These are phyloP conservation scores for Letharia columbiana DNA, from an alignment of 495 filamentous ascomycete species.

Conservation along the genomic window DNA sequence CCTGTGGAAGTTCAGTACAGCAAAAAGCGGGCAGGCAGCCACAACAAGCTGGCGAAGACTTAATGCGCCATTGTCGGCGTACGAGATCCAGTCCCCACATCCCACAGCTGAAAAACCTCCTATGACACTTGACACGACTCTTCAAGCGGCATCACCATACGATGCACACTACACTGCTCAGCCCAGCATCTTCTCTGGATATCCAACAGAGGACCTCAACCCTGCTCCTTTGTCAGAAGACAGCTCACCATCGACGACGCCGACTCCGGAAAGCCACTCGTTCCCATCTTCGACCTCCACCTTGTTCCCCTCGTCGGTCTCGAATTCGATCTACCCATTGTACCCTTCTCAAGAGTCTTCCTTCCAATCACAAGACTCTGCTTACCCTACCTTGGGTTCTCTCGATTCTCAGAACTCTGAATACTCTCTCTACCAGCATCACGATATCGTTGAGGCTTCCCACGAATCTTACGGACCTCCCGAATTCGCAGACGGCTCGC, in stretches of 20 bases:
- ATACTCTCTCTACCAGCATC: neutral
- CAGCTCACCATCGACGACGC: slow-evolving; percentile 12
- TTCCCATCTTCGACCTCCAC: slow-evolving; percentile 22
- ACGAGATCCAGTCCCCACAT: slow-evolving; percentile 23
- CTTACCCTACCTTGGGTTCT: neutral
- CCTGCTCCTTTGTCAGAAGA: slow-evolving; percentile 9
- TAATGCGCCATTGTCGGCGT: slow-evolving; percentile 37
- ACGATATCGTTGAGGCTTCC: neutral
- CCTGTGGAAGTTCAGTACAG: slow-evolving; percentile 47
- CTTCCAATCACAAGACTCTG: neutral
- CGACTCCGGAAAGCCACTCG: slow-evolving; percentile 17
- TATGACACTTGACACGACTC: slow-evolving; percentile 16
- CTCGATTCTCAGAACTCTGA: slow-evolving; percentile 12
- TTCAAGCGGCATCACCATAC: slow-evolving; percentile 8
- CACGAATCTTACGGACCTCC: neutral
- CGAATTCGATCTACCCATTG: slow-evolving; percentile 6
- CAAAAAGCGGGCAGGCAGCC: slow-evolving; percentile 36
- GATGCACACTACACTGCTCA: slow-evolving; percentile 8
- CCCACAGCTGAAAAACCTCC: slow-evolving; percentile 6
- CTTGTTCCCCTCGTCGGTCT: slow-evolving; percentile 19
- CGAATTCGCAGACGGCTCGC: slow-evolving; percentile 2
- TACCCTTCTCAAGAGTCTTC: slow-evolving; percentile 3
- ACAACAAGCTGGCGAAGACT: slow-evolving; percentile 47
- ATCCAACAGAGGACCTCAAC: slow-evolving; percentile 4
- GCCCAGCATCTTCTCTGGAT: slow-evolving; percentile 12